Conservation (phyloP, 176 grass and related monocot genomes). For the Miscanthus lutarioriparius region DNA sequence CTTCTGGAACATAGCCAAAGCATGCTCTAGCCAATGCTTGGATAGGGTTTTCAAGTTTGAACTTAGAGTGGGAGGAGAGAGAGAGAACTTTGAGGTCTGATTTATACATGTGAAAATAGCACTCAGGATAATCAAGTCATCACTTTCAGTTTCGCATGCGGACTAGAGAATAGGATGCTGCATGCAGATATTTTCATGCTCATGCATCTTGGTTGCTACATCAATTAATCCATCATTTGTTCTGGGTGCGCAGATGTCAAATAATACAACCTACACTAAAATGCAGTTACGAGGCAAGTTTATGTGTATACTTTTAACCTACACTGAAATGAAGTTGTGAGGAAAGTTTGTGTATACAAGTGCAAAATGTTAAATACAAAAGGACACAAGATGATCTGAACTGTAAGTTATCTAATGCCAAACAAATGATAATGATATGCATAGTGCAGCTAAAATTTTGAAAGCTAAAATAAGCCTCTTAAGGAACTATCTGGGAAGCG, state of each 20-base stretch:
- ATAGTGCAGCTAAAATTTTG: background rate
- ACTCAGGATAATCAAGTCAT: background rate
- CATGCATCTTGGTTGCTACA: background rate
- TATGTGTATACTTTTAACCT: background rate
- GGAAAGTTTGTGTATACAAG: background rate
- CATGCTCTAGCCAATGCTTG: background rate
- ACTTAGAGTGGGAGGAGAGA: background rate
- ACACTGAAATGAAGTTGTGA: background rate
- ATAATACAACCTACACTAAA: background rate
- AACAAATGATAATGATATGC: background rate
- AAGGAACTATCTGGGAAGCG: background rate
- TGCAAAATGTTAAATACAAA: conserved; percentile 1
- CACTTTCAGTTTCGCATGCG: background rate
- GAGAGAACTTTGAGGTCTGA: background rate
- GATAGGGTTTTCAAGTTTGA: background rate
- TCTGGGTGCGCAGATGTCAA: background rate
- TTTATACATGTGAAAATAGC: background rate
- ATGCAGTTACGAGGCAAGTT: background rate
- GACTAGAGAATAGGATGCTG: background rate
- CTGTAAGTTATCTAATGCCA: background rate
- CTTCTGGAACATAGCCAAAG: background rate
- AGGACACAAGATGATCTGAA: background rate
- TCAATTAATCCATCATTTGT: background rate
- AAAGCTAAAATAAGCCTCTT: background rate
- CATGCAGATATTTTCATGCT: background rate